Percentiles rank a stretch among this genome's conserved stretches.
These are phyloP conservation scores for Phytophthora rubi DNA, from an alignment of 352 stramenopile genomes.

Conservation along the genomic window DNA sequence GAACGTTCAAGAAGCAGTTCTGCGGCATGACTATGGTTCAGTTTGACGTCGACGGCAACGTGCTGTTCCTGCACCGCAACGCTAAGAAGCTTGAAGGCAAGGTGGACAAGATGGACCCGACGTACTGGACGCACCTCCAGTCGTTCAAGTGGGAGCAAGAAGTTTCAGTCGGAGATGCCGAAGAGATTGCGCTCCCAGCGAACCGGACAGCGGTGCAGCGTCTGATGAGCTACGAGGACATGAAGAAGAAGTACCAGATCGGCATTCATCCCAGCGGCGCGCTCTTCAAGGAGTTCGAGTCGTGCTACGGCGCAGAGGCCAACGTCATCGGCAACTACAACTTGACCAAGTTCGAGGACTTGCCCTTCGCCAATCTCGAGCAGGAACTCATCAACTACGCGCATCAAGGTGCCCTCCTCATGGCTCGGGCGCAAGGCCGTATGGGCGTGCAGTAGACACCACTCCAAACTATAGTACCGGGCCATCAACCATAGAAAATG, in stretches of 20 bases:
- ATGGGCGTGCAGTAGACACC: slow-evolving; percentile 13
- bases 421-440: slow-evolving; percentile 24
- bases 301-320: slow-evolving; percentile 56
- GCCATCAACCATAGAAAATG: slow-evolving; percentile 25
- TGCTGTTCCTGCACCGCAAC: slow-evolving; percentile 81
- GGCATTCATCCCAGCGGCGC: slow-evolving; percentile 47
- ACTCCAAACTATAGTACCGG: neutral
- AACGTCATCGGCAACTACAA: slow-evolving; percentile 49
- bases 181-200: slow-evolving; percentile 16
- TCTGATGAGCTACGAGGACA: slow-evolving; percentile 51
- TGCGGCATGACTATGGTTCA: slow-evolving; percentile 84
- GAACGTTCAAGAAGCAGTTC: slow-evolving; percentile 50
- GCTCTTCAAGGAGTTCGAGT: slow-evolving; percentile 59
- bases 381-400: slow-evolving; percentile 59
- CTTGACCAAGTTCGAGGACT: slow-evolving; percentile 44
- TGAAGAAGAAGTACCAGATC: slow-evolving; percentile 54
- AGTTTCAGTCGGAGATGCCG: slow-evolving; percentile 1
- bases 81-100: slow-evolving; percentile 72
- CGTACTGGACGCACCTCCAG: slow-evolving; percentile 55
- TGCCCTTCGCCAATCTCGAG: slow-evolving; percentile 57
- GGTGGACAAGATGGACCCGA: slow-evolving; percentile 43
- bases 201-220: slow-evolving; percentile 31
- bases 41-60: slow-evolving; percentile 54
- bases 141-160: slow-evolving; percentile 46
- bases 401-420: slow-evolving; percentile 48